These are phyloP conservation scores for Didymella sp. DNA, from an alignment of 2,329 filamentous ascomycete species.

Conservation along the genomic window DNA sequence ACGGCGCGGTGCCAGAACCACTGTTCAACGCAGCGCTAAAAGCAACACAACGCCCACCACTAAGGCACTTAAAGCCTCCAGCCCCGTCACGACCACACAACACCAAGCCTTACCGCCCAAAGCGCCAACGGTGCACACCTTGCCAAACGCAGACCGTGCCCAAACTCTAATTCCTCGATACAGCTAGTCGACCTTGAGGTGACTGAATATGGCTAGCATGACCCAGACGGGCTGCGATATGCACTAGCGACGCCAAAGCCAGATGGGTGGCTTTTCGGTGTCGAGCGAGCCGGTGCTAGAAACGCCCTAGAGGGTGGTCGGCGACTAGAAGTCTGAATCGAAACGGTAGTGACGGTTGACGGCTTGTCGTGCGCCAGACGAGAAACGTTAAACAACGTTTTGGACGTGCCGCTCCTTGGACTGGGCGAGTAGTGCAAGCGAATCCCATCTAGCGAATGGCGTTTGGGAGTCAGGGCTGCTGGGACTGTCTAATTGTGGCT, in stretches of 20 bases:
- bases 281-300: neutral
- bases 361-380: conserved; percentile 11
- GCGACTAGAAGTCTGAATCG: conserved; percentile 17
- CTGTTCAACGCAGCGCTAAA: neutral
- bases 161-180: conserved; percentile 2
- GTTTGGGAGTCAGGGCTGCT: neutral
- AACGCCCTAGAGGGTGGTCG: conserved; percentile 8
- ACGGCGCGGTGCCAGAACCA: conserved; percentile 16
- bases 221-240: conserved; percentile 6
- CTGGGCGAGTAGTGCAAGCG: conserved; percentile 15
- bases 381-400: conserved; percentile 19
- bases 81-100: neutral
- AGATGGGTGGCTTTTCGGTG: neutral
- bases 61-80: neutral
- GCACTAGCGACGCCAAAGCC: conserved; percentile 6
- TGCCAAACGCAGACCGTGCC: conserved; percentile 1
- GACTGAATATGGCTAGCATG: neutral
- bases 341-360: conserved; percentile 21
- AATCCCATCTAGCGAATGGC: conserved; percentile 10
- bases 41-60: conserved; percentile 3
- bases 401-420: conserved; percentile 17
- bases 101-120: neutral
- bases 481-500: conserved; percentile 2
- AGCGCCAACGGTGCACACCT: conserved; percentile 8
- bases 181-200: neutral